phyloP scores from a whole-genome alignment of 371 early-diverging fungal species.

The Choanephora cucurbitarum region DNA sequence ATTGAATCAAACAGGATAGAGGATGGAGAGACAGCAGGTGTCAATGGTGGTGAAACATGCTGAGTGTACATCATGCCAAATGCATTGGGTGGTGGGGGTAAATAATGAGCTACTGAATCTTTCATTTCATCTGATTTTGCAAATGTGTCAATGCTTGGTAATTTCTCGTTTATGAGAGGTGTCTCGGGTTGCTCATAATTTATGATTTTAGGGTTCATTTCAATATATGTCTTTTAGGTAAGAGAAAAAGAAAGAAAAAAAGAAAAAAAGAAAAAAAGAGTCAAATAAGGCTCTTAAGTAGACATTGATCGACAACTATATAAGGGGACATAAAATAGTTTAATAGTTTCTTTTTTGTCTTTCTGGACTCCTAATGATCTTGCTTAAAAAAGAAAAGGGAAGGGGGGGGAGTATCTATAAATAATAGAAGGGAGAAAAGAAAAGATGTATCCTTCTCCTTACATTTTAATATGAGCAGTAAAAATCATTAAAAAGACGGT shows the following conservation, averaged over 20 bases:
- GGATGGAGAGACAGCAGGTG: constrained; percentile 40
- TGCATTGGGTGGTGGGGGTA: constrained; percentile 13
- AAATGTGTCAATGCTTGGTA: constrained; percentile 36
- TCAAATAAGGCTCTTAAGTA: neutral
- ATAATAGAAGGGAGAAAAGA: neutral
- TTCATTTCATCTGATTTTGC: constrained; percentile 24
- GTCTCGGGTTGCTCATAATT: constrained; percentile 22
- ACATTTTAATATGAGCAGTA: neutral
- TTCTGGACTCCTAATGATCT: too few species aligned
- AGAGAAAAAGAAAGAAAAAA: constrained; percentile 5
- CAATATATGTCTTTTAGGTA: neutral
- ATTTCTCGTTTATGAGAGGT: constrained; percentile 26
- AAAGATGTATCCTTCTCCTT: neutral
- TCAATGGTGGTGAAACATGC: constrained; percentile 35
- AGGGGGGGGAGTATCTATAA: neutral
- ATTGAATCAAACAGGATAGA: constrained; percentile 33
- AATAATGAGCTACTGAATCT: constrained; percentile 5
- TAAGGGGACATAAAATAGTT: too few species aligned
- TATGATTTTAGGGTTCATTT: constrained; percentile 9
- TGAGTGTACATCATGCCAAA: constrained; percentile 20
- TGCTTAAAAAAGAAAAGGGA: neutral
- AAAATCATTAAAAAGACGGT: neutral
- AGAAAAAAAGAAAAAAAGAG: constrained; percentile 1
- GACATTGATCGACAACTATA: neutral
- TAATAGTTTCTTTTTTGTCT: too few species aligned